phyloP scores from a whole-genome alignment of 2,329 filamentous ascomycete species.

The Grosmannia clavigera region DNA sequence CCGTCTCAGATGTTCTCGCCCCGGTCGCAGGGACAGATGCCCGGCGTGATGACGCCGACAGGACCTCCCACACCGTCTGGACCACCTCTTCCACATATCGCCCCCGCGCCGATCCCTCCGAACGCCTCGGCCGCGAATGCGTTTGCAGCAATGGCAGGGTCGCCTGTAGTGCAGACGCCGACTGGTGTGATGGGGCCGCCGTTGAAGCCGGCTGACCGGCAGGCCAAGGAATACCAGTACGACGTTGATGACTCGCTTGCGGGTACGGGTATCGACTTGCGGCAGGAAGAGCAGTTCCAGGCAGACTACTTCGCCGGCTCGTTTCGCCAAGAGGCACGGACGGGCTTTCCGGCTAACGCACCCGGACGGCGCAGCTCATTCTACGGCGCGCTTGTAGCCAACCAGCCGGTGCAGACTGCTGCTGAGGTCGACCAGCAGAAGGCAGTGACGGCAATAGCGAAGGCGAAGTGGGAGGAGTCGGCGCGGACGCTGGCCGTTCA shows the following conservation, averaged over 20 bases:
- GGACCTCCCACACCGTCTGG: conserved; percentile 8
- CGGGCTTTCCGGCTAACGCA: conserved; percentile 42
- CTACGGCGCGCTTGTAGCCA: conserved; percentile 53
- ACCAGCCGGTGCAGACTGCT: conserved; percentile 41
- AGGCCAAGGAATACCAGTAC: conserved; percentile 50
- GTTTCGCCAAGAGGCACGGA: conserved; percentile 31
- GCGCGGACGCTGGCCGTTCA: conserved; percentile 47
- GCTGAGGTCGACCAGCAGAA: conserved; percentile 44
- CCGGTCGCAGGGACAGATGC: conserved; percentile 1
- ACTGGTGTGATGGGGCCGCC: conserved; percentile 41
- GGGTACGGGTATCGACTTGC: conserved; percentile 75
- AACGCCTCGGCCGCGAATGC: not conserved
- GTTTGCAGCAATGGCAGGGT: conserved; percentile 5
- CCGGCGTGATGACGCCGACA: conserved; percentile 7
- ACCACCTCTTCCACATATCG: conserved; percentile 6
- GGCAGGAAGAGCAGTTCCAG: conserved; percentile 74
- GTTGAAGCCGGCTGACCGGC: conserved; percentile 48
- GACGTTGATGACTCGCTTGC: conserved; percentile 75
- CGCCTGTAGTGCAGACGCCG: conserved; percentile 5
- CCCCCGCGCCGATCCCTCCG: not conserved
- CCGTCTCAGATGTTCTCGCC: conserved; percentile 4
- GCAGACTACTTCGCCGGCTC: conserved; percentile 49
- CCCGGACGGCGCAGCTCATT: conserved; percentile 44
- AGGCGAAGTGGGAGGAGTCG: conserved; percentile 54
- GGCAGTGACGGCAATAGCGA: conserved; percentile 51